These are phyloP conservation scores for Yarrowia keelungensis DNA, from an alignment of 805 yeast species.

Conservation along the genomic window DNA sequence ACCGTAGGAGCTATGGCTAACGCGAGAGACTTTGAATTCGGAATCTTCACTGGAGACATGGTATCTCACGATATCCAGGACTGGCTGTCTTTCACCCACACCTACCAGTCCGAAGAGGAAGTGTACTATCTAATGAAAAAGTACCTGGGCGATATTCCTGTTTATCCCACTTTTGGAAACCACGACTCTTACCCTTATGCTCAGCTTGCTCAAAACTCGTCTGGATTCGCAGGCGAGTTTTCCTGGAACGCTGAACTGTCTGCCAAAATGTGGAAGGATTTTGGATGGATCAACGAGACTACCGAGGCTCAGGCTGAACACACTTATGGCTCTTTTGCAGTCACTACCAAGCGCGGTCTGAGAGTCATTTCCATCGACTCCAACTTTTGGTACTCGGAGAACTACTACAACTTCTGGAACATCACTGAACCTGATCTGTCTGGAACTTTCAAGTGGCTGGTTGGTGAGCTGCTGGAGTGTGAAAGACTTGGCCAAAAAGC, in stretches of 20 bases:
- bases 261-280: neutral
- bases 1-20: neutral
- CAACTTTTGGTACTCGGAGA: too few relatives aligned
- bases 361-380: constrained; percentile 1
- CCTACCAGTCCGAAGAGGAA: constrained; percentile 3
- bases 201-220: neutral
- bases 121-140: neutral
- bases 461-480: neutral
- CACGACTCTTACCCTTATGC: constrained; percentile 4
- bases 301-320: constrained; percentile 1
- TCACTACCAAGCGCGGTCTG: neutral
- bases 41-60: neutral
- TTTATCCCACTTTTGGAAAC: neutral
- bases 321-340: constrained; percentile 1
- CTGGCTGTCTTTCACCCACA: neutral
- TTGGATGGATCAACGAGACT: constrained; percentile 5
- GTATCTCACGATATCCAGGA: neutral
- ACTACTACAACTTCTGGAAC: too few relatives aligned
- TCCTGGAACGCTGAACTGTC: constrained; percentile 2
- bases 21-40: neutral
- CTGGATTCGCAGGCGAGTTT: neutral
- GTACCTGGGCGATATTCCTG: neutral
- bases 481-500: neutral
- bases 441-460: neutral
- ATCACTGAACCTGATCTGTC: neutral